Base-by-base conservation (phyloP, 441 rosid genomes). In the Arabidopsis hybrid region DNA sequence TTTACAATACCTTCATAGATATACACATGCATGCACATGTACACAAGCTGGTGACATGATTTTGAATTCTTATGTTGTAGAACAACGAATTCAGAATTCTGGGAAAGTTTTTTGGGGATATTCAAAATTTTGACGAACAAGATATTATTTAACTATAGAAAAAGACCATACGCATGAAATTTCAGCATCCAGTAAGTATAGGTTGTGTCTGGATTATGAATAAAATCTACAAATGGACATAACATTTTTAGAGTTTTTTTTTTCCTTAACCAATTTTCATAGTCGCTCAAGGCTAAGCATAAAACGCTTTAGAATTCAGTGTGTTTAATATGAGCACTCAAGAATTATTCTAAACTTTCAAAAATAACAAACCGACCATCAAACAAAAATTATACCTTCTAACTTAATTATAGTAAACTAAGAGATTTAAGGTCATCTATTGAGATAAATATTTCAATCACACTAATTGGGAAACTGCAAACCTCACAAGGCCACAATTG, bases 21-120 rank as follows among this genome's bases (percentile, higher is more conserved):
- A 42, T 10, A 42, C 72, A 68, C 72, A 68, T 42, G 72, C 62
- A 55, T 67, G 40, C 72, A 68, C 62, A 68, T 68, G 72, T 17
- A 55, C 42, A 40, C 14, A 11, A 55, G 26, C 9, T 67, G 40
- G 14, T 67, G 63, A 31, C 55, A 67, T 29, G 72, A 31, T 55
- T 40, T 55, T 10, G 16, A 42, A 39, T 67, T 36, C 16, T 13
- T 26, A 8, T 16, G 40, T 26, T 53, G 6, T 38, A 26, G 21
- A 39, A 36, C 11, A 16, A 52, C 18, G n/a, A n/a, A n/a, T n/a
- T n/a, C n/a, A n/a, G 21, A 26, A 52, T 21, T 43, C 39, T 26
- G 2, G 39, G 13, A 1, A 39, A 43, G 39, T 10, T 29, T 43
- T 46, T 35, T 31, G 3, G 13, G 42, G 31, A 14, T 63, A 7